A percentile compares a stretch with the other conserved stretches of the same genome.
phyloP scores from a whole-genome alignment of 129 eudicot genomes.

The Flaveria linearis region DNA sequence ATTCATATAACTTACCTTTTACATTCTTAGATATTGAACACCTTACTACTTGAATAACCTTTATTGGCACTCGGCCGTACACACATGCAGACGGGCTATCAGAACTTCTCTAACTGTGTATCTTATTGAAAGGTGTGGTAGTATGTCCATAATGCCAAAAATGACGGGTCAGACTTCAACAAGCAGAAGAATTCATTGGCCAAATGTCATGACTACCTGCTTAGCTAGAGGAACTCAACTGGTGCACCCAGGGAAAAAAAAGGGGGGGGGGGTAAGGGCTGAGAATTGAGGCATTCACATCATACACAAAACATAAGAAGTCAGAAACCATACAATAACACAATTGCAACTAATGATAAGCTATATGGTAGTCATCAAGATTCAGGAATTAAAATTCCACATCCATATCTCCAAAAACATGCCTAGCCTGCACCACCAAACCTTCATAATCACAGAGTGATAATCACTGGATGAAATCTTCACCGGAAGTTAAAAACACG shows the following conservation, averaged over 20 bases:
- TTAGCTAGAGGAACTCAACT: no score
- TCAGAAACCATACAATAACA: background rate
- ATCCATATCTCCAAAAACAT: background rate
- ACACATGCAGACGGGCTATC: background rate
- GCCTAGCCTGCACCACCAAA: background rate
- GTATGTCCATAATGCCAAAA: background rate
- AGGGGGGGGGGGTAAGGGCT: no score
- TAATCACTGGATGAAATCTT: background rate
- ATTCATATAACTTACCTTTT: background rate
- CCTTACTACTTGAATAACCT: background rate
- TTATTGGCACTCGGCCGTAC: background rate
- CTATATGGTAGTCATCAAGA: background rate
- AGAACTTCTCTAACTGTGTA: background rate
- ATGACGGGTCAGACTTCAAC: background rate
- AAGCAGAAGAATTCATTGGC: background rate
- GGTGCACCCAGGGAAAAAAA: no score
- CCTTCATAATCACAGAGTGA: constrained; percentile 4
- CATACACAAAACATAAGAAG: background rate
- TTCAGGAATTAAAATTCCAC: no score
- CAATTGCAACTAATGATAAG: background rate
- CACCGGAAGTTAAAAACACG: no score
- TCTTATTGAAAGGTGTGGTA: background rate
- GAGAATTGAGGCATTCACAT: background rate
- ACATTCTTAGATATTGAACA: background rate
- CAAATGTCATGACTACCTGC: background rate